Base-by-base conservation (phyloP, 2,329 filamentous ascomycete species). In the Westerdykella sp. region DNA sequence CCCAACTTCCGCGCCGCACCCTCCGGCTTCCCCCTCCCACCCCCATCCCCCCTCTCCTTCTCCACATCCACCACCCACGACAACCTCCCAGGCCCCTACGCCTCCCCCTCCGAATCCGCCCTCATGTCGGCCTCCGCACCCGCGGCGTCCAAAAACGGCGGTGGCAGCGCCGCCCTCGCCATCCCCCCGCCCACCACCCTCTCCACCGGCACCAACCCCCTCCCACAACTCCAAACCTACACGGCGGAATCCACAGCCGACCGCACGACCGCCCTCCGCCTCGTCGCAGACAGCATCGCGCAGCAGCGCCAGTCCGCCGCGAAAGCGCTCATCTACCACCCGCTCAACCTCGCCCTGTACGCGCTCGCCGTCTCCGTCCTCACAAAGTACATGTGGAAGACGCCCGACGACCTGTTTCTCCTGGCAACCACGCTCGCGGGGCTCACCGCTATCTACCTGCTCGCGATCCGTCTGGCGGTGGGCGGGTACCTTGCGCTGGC, bases 231-330 rank as follows among this genome's bases (percentile, higher is more conserved):
- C 35, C 77, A 76, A 40, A 80, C 85, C 40, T 78, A 80, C 53
- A 64, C 69, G 12, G 64, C 73, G 18, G 62, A 62, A 40, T 56
- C 65, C 39, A 70, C 78, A 39, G 62, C 73, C 40, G 84, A 89
- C 62, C 81, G 83, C 60, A 69, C 81, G 49, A 75, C 80, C 43
- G 83, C 83, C 14, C 73, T 95, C 40, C 78, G 78, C 49, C 78
- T 95, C 15, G 76, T 95, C 32, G 84, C 87, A 47, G 87, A 91
- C 67, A 87, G 83, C 45, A 79, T 94, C 39, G 85, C 87, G 30
- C 84, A 95, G 68, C 88, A 93, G 72, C 81, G 84, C 48, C 83
- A 87, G 61, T 69, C 76, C 7, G 80, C 85, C 15, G 78, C 81
- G 34, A 70, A 72, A 42, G 70, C 78, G 49, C 70, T 93, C 38